Conservation (phyloP, 2,329 filamentous ascomycete species). For the Tolypocladium paradoxum region DNA sequence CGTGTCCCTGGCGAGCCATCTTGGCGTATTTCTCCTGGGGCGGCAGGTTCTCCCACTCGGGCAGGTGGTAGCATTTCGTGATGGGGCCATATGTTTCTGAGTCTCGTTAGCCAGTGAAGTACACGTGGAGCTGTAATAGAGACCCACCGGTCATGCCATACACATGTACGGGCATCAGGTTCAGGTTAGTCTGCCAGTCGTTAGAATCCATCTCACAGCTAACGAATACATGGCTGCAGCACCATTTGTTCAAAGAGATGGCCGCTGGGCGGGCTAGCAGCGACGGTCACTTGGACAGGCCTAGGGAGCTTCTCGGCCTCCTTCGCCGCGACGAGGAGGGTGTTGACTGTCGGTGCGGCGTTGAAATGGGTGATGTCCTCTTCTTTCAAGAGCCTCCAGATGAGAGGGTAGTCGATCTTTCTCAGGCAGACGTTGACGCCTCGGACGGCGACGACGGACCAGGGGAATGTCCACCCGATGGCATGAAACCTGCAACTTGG, state of each 20-base stretch:
- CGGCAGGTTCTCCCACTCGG: conserved; percentile 68
- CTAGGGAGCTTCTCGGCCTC: conserved; percentile 60
- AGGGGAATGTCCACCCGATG: conserved; percentile 78
- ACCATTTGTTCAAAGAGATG: conserved; percentile 93
- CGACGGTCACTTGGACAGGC: conserved; percentile 79
- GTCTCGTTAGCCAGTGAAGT: not conserved
- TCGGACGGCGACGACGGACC: conserved; percentile 83
- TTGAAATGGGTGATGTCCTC: conserved; percentile 91
- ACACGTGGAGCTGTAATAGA: not conserved
- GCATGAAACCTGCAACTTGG: conserved; percentile 45
- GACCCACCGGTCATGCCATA: conserved; percentile 59
- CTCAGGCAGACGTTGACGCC: conserved; percentile 93
- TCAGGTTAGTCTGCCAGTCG: conserved; percentile 42
- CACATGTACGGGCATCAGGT: conserved; percentile 83
- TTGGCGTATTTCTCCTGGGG: conserved; percentile 68
- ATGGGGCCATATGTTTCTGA: conserved; percentile 89
- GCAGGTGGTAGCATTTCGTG: conserved; percentile 84
- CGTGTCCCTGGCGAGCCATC: conserved; percentile 93
- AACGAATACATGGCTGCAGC: too few relatives aligned
- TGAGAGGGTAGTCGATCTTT: conserved; percentile 88
- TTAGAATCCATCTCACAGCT: not conserved
- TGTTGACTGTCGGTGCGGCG: conserved; percentile 93
- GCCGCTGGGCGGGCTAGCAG: conserved; percentile 79
- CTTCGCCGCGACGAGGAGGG: conserved; percentile 69
- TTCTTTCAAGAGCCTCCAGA: conserved; percentile 80